Conservation (phyloP, 495 filamentous ascomycete species). For the Aspergillus conjunctus region DNA sequence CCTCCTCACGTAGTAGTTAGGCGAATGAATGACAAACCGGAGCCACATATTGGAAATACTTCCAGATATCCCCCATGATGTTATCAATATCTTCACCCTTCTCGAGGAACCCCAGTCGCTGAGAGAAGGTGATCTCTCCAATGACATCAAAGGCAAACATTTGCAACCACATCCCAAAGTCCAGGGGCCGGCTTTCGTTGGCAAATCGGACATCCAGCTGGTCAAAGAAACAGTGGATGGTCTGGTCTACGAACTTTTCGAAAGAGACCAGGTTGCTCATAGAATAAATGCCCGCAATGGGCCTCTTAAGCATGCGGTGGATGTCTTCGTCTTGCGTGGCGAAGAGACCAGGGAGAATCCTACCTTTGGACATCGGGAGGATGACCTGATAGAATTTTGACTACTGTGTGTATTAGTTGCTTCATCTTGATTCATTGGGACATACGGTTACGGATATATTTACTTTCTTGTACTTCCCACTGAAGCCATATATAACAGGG, state of each 20-base stretch:
- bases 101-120: slow-evolving; percentile 42
- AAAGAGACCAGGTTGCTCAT: slow-evolving; percentile 35
- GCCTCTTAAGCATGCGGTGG: slow-evolving; percentile 38
- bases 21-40: slow-evolving; percentile 20
- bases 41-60: slow-evolving; percentile 29
- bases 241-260: slow-evolving; percentile 38
- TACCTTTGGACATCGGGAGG: slow-evolving; percentile 22
- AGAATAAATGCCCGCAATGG: slow-evolving; percentile 42
- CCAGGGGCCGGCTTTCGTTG: slow-evolving; percentile 20
- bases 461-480: slow-evolving; percentile 30
- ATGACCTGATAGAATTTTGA: slow-evolving; percentile 20
- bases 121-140: slow-evolving; percentile 39
- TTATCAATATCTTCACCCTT: slow-evolving; percentile 35
- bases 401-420: too few species aligned
- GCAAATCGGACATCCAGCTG: slow-evolving; percentile 38
- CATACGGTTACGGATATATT: too few species aligned
- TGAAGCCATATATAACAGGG: slow-evolving; percentile 39
- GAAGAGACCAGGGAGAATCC: slow-evolving; percentile 35
- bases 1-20: slow-evolving; percentile 8
- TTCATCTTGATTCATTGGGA: too few species aligned
- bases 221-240: slow-evolving; percentile 29
- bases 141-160: slow-evolving; percentile 50
- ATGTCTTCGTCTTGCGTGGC: slow-evolving; percentile 38
- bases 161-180: slow-evolving; percentile 44
- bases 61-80: slow-evolving; percentile 30